These are phyloP conservation scores for Udeniomyces megalosporus DNA, from an alignment of 768 basidiomycete genomes.

Conservation along the genomic window DNA sequence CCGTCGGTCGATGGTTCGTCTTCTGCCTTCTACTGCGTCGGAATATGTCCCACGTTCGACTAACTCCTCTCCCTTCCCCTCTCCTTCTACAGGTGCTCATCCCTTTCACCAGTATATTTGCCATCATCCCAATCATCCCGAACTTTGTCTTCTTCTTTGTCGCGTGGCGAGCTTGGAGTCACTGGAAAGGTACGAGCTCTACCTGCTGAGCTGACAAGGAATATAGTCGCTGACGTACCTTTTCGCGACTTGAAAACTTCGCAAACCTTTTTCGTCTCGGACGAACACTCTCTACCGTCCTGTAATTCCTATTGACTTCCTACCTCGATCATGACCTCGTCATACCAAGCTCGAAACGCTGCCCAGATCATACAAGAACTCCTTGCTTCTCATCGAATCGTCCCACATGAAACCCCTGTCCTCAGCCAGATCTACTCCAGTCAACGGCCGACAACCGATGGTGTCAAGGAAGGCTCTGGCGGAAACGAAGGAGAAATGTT, in stretches of 20 bases:
- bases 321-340: not conserved
- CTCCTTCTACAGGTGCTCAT: not conserved
- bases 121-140: not conserved
- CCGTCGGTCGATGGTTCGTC: not conserved
- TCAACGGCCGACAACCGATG: not conserved
- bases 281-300: not conserved
- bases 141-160: slow-evolving; percentile 4
- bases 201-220: too few relatives aligned
- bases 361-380: not conserved
- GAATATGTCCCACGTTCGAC: not conserved
- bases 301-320: not conserved
- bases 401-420: not conserved
- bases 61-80: not conserved
- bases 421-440: not conserved
- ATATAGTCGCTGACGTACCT: too few relatives aligned
- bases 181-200: slow-evolving; percentile 8
- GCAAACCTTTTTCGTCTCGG: too few relatives aligned
- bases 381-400: not conserved
- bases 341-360: not conserved
- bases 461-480: too few relatives aligned
- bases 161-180: not conserved
- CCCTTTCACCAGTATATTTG: not conserved
- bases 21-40: not conserved
- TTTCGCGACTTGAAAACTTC: too few relatives aligned
- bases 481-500: not conserved